Evolutionary conservation across 2,329 filamentous ascomycete species (phyloP).

Genomic region (Shiraia bambusicola): DNA sequence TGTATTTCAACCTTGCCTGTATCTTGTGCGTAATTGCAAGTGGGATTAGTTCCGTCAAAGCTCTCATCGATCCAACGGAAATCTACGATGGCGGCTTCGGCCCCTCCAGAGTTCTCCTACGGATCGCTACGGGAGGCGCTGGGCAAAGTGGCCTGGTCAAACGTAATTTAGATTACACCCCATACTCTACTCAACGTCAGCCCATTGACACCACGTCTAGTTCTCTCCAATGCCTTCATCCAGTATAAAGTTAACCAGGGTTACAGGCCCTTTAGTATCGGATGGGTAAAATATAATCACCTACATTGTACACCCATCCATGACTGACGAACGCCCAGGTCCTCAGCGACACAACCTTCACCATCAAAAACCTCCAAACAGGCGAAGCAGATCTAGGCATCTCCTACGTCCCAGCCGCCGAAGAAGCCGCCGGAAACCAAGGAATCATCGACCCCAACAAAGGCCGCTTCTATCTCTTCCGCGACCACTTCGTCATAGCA

Average conservation of each 20-base stretch:
- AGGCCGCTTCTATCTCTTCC: conserved; percentile 47
- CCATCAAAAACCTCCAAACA: conserved; percentile 47
- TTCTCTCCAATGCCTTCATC: conserved; percentile 44
- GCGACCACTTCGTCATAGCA: conserved; percentile 52
- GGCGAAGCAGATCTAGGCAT: conserved; percentile 49
- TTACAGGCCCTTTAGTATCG: conserved; percentile 44
- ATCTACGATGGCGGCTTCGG: conserved; percentile 22
- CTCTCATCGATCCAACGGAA: conserved; percentile 21
- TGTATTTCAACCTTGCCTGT: too few relatives aligned
- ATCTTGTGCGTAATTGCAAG: too few relatives aligned
- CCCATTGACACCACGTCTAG: conserved; percentile 12
- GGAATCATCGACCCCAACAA: conserved; percentile 37
- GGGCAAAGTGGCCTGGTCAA: conserved; percentile 44
- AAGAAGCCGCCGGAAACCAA: conserved; percentile 48
- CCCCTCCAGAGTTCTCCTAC: conserved; percentile 16
- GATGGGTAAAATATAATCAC: conserved; percentile 37
- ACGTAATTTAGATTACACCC: conserved; percentile 11
- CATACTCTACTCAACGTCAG: too few relatives aligned
- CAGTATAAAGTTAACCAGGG: conserved; percentile 32
- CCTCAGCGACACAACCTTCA: conserved; percentile 50
- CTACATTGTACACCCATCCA: neutral
- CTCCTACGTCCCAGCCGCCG: conserved; percentile 49
- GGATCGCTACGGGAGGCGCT: conserved; percentile 44
- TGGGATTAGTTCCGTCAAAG: neutral
- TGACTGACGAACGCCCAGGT: conserved; percentile 12